Evolutionary conservation across 371 early-diverging fungal species (phyloP).

Genomic region (Scutellospora calospora): DNA sequence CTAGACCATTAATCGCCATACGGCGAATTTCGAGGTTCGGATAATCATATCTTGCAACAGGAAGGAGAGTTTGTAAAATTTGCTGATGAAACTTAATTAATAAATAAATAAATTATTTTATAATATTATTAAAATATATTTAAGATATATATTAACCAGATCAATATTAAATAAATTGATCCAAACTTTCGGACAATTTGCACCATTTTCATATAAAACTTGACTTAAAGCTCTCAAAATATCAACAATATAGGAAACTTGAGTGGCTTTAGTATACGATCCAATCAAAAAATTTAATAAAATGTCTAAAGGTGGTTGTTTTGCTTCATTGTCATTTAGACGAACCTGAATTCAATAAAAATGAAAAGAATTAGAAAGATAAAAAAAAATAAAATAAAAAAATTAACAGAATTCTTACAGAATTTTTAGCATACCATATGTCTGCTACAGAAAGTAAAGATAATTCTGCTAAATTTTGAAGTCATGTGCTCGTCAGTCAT

Average conservation of each 20-base stretch:
- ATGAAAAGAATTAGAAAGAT: not conserved
- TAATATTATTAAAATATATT: not conserved
- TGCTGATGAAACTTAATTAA: constrained; percentile 47
- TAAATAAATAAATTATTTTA: not conserved
- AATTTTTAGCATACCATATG: constrained; percentile 47
- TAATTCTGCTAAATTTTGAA: constrained; percentile 57
- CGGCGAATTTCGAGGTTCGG: constrained; percentile 61
- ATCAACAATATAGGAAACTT: constrained; percentile 52
- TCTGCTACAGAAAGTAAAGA: constrained; percentile 58
- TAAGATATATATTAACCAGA: not conserved
- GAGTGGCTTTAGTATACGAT: constrained; percentile 45
- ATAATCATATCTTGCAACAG: constrained; percentile 49
- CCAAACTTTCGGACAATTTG: constrained; percentile 52
- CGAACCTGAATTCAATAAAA: not conserved
- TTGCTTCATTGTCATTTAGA: constrained; percentile 37
- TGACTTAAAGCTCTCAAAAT: constrained; percentile 58
- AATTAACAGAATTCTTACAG: not conserved
- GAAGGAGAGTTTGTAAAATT: constrained; percentile 49
- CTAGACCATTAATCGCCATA: constrained; percentile 72
- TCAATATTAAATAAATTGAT: not conserved
- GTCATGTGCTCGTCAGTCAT: constrained; percentile 46
- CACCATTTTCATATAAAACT: constrained; percentile 59
- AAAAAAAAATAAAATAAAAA: not conserved
- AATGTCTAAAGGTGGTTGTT: constrained; percentile 53
- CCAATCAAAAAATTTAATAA: constrained; percentile 52